Evolutionary conservation across 2,329 filamentous ascomycete species (phyloP).

Genomic region (Dactylellina cionopaga): DNA sequence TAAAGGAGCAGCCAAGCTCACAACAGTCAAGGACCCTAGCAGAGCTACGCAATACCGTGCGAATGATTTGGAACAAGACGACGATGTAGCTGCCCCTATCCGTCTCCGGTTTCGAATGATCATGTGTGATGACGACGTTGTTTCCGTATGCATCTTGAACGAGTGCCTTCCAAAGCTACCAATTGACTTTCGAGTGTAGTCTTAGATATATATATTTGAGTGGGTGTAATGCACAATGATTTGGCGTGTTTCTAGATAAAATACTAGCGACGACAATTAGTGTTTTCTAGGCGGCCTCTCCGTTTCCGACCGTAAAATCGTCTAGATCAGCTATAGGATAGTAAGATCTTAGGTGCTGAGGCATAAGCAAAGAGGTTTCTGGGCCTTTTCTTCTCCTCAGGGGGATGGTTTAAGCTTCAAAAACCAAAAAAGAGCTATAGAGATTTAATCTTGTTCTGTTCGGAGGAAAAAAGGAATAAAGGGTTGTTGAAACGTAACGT

Average conservation of each 20-base stretch:
- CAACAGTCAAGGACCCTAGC: constrained; percentile 37
- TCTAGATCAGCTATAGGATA: constrained; percentile 7
- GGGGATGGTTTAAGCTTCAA: too few relatives aligned
- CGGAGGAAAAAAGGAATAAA: constrained; percentile 17
- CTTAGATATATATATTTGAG: background rate
- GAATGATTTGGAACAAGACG: constrained; percentile 46
- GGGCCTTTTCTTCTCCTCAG: background rate
- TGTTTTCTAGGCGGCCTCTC: background rate
- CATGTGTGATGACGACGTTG: background rate
- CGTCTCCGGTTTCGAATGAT: constrained; percentile 23
- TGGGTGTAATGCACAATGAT: constrained; percentile 18
- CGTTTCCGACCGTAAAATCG: constrained; percentile 32
- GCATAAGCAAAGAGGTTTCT: constrained; percentile 33
- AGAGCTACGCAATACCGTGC: constrained; percentile 47
- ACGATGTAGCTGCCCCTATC: constrained; percentile 7
- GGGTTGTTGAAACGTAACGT: constrained; percentile 13
- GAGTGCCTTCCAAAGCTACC: background rate
- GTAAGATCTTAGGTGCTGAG: constrained; percentile 17
- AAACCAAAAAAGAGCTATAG: constrained; percentile 6
- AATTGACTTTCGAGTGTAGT: constrained; percentile 12
- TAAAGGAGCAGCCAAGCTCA: constrained; percentile 28
- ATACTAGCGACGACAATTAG: constrained; percentile 1
- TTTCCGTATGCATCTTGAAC: constrained; percentile 13
- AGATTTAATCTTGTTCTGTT: background rate
- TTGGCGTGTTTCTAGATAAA: constrained; percentile 16